Conservation (phyloP, 2,329 filamentous ascomycete species). For the Davidsoniella virescens region DNA sequence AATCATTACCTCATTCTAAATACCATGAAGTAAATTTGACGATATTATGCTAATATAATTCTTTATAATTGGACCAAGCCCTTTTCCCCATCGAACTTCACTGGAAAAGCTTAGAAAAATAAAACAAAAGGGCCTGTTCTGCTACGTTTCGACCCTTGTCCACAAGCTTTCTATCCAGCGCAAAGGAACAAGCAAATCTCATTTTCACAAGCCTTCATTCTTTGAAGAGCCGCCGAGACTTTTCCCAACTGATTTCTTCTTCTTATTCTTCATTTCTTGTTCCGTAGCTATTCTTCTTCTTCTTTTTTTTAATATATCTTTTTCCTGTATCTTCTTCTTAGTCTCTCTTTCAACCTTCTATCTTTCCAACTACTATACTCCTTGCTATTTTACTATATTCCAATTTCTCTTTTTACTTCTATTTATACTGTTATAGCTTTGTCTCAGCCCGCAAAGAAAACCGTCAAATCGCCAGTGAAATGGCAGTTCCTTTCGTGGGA, state of each 20-base stretch:
- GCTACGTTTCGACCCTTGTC: too few relatives aligned
- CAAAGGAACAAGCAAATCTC: not conserved
- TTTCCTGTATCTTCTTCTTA: constrained; percentile 1
- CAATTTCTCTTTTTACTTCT: constrained; percentile 4
- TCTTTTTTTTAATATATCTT: too few relatives aligned
- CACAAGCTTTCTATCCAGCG: not conserved
- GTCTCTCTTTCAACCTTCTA: not conserved
- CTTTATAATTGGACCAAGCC: too few relatives aligned
- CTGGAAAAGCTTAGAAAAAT: too few relatives aligned
- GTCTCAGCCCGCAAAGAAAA: not conserved
- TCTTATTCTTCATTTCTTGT: constrained; percentile 7
- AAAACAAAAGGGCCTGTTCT: too few relatives aligned
- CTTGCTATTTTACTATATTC: not conserved
- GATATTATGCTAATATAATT: too few relatives aligned
- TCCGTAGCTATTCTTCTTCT: constrained; percentile 11
- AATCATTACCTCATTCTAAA: too few relatives aligned
- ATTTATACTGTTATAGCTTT: constrained; percentile 8
- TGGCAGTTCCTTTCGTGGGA: constrained; percentile 37
- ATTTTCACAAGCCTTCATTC: not conserved
- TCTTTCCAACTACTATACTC: not conserved
- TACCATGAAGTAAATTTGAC: too few relatives aligned
- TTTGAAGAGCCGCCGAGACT: too few relatives aligned
- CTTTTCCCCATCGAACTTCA: too few relatives aligned
- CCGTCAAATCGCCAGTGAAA: constrained; percentile 18
- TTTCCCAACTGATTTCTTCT: not conserved